Base-by-base conservation (phyloP, 2,329 filamentous ascomycete species). In the Aciculosporium take region DNA sequence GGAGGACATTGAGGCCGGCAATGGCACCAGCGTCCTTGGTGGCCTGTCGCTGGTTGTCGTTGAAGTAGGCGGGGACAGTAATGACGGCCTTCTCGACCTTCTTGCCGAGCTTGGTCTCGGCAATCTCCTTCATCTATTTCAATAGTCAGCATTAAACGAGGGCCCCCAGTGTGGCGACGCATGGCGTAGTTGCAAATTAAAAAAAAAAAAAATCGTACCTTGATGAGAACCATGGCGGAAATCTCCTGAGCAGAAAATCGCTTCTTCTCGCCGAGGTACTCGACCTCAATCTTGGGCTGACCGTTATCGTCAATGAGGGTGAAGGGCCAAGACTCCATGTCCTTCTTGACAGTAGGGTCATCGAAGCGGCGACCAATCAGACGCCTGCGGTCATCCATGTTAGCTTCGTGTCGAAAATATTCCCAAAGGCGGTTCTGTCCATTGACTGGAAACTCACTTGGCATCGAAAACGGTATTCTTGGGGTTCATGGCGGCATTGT, bases 401-500 rank as follows among this genome's bases (percentile, higher is more conserved):
- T 27, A 40, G 31, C 17, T 13, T 15, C 18, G 32, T 12, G 18
- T 28, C 18, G 1, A 28, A 17, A 15, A 13, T 27, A 37, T 2
- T 18, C 15, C 21, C 25, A 3, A 1, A 23, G 17, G 31, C 39
- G 12, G 5, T 12, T 6, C 5, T 28, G 3, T 33, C 25, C 37
- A 15, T 15, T n/a, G 20, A 15, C 17, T 28, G n/a, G 17, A 36
- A 43, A 70, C 82, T 71, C 68, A 91, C 87, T 96, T 98, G 79
- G 94, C 84, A 71, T 98, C 91, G 72, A 96, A 98, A 70, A 98
- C 77, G 57, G 91, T 98, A 76, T 96, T 96, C 64, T 69, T 68
- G 50, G 91, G 91, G 84, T 98, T 98, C 86, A 96, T 94, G 61
- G 91, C 89, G 63, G 89, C 91, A 80, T 95, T 88, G 77, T 98